These are phyloP conservation scores for Pascua sp. DNA, from an alignment of 1,284 basidiomycete genomes.

Conservation along the genomic window DNA sequence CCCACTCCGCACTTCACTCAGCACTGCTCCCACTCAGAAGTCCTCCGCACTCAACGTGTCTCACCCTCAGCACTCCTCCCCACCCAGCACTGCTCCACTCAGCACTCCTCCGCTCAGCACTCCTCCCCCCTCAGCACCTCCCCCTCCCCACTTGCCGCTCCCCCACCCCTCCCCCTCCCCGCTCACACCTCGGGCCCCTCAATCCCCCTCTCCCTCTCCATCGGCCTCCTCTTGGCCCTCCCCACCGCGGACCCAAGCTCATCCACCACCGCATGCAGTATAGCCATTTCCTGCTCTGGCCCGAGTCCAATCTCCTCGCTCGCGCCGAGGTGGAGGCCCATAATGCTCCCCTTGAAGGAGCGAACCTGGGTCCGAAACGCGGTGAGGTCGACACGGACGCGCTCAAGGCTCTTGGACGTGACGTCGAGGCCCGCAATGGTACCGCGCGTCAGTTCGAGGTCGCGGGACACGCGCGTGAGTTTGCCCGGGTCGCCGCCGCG, in stretches of 20 bases:
- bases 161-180: background rate
- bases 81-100: no score
- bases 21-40: no score
- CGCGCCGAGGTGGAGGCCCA: conserved; percentile 43
- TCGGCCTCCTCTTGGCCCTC: conserved; percentile 11
- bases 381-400: conserved; percentile 26
- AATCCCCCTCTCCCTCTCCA: background rate
- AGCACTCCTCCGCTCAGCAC: no score
- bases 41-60: no score
- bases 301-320: conserved; percentile 23
- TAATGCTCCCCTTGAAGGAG: conserved; percentile 37
- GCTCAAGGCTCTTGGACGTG: conserved; percentile 27
- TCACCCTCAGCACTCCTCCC: no score
- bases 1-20: no score
- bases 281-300: conserved; percentile 34
- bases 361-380: conserved; percentile 40
- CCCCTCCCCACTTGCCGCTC: no score
- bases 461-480: conserved; percentile 28
- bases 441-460: conserved; percentile 28
- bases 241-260: conserved; percentile 16
- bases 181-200: background rate
- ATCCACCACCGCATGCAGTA: conserved; percentile 15
- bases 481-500: conserved; percentile 38
- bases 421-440: conserved; percentile 30
- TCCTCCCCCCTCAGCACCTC: no score